Conservation (phyloP, 73 alveolate species). For the Blepharisma stoltei region DNA sequence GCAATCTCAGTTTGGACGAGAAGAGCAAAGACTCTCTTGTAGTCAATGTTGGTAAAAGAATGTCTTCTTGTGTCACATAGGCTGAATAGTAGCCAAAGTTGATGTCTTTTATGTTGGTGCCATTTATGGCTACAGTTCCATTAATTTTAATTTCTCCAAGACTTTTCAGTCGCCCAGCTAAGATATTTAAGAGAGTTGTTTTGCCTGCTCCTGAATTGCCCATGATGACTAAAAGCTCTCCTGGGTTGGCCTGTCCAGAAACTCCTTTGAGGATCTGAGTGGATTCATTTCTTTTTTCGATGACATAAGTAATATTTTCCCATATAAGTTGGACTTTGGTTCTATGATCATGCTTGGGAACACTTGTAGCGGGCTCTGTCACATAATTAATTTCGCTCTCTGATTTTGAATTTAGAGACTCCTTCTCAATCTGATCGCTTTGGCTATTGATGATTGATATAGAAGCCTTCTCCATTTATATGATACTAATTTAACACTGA, state of each 20-base stretch:
- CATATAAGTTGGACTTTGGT: too few relatives aligned
- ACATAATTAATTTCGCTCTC: too few relatives aligned
- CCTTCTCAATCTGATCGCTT: too few relatives aligned
- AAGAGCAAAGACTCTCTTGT: constrained; percentile 2
- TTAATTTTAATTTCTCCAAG: not conserved
- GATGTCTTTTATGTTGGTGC: not conserved
- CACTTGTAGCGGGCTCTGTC: too few relatives aligned
- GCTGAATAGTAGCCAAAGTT: not conserved
- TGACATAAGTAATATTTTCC: too few relatives aligned
- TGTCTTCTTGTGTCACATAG: not conserved
- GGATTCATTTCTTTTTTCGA: too few relatives aligned
- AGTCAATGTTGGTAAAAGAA: not conserved
- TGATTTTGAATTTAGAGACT: too few relatives aligned
- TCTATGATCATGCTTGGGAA: too few relatives aligned
- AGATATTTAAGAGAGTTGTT: constrained; percentile 39
- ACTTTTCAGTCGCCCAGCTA: not conserved
- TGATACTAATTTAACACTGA: too few relatives aligned
- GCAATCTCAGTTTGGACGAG: not conserved
- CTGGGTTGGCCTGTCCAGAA: constrained; percentile 48
- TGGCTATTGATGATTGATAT: too few relatives aligned
- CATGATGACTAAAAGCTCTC: constrained; percentile 41
- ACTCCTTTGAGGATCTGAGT: constrained; percentile 38
- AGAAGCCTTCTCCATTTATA: too few relatives aligned
- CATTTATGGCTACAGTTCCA: constrained; percentile 30
- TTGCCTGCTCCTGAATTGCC: constrained; percentile 52